Evolutionary conservation across 2,329 filamentous ascomycete species (phyloP).

Genomic region (Plectosphaerella sp.): DNA sequence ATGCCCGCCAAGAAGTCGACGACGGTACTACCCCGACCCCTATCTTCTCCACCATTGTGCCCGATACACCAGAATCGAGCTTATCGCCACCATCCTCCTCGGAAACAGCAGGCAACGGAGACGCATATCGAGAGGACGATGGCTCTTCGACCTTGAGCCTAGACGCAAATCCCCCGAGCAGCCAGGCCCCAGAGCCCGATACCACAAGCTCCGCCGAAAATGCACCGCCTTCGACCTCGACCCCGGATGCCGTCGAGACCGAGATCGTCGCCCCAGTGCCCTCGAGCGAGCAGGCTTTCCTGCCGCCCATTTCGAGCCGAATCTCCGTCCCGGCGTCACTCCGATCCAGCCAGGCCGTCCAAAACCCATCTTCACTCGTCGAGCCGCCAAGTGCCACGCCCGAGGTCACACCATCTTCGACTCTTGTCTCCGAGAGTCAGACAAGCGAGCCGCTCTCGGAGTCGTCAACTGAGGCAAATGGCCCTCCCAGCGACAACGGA

Average conservation of each 20-base stretch:
- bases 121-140: background rate
- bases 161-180: background rate
- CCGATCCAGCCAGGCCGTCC: background rate
- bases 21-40: slow-evolving; percentile 9
- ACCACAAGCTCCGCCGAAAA: background rate
- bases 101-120: background rate
- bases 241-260: background rate
- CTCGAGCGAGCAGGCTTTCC: background rate
- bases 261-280: background rate
- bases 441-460: background rate
- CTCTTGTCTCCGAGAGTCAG: background rate
- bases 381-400: background rate
- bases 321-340: slow-evolving; percentile 4
- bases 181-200: background rate
- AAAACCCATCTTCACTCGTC: background rate
- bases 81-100: background rate
- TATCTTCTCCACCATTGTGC: slow-evolving; percentile 9
- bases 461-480: background rate
- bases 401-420: too few relatives aligned
- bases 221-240: background rate
- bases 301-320: slow-evolving; percentile 7
- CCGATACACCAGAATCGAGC: background rate
- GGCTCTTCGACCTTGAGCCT: background rate
- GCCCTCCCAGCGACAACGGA: background rate
- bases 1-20: slow-evolving; percentile 3